These are phyloP conservation scores for Flaveria robusta DNA, from an alignment of 129 eudicot species.

Conservation along the genomic window DNA sequence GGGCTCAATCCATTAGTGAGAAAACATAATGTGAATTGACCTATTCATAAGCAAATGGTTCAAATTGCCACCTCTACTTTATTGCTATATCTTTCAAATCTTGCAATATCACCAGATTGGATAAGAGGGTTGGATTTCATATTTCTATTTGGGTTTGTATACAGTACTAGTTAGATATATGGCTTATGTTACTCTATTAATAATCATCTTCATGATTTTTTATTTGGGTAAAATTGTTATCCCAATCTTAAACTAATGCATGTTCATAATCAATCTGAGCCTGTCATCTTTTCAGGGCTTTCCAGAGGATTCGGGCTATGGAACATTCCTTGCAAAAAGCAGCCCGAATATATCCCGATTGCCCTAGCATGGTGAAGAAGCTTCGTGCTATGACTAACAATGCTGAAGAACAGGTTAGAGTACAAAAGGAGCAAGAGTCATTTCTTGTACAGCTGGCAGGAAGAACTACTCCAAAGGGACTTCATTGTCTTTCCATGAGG, in stretches of 20 bases:
- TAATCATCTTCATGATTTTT: not conserved
- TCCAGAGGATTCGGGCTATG: conserved; percentile 72
- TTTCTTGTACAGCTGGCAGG: conserved; percentile 73
- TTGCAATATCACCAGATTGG: not conserved
- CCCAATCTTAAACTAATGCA: not conserved
- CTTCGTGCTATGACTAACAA: conserved; percentile 80
- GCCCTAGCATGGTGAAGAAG: conserved; percentile 69
- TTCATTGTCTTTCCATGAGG: conserved; percentile 90
- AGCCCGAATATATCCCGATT: conserved; percentile 63
- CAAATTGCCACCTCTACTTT: not conserved
- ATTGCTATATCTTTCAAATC: conserved; percentile 8
- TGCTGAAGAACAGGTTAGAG: conserved; percentile 65
- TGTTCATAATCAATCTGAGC: conserved; percentile 18
- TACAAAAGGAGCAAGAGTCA: conserved; percentile 56
- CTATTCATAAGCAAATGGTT: not conserved
- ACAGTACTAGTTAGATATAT: conserved; percentile 7
- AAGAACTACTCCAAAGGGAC: conserved; percentile 84
- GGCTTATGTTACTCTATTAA: not conserved
- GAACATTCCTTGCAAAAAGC: conserved; percentile 66
- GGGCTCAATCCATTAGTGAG: not conserved
- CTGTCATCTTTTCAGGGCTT: conserved; percentile 47
- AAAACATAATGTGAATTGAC: not conserved
- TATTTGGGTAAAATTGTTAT: not conserved
- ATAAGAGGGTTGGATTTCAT: conserved; percentile 1
- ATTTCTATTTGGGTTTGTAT: not conserved